Evolutionary conservation across 176 grass and related monocot genomes (phyloP).

Genomic region (Phragmites australis): DNA sequence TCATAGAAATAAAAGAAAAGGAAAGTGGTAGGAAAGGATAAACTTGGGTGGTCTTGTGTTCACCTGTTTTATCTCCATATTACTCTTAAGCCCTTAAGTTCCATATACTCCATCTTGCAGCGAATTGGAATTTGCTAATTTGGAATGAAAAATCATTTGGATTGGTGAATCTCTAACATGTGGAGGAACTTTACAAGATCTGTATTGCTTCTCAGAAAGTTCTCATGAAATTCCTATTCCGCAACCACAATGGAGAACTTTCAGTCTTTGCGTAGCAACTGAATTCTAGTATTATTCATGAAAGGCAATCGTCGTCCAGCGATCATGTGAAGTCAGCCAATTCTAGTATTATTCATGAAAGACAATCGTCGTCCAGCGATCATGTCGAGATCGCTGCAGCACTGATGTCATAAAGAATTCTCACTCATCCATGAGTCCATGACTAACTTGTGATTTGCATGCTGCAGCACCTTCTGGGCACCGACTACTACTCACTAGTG

Average conservation of each 20-base stretch:
- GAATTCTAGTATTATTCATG: neutral
- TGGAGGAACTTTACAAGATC: too few species aligned
- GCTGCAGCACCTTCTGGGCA: neutral
- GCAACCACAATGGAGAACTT: too few species aligned
- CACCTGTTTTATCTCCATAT: slow-evolving; percentile 8
- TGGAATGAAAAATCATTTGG: too few species aligned
- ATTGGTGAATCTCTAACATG: too few species aligned
- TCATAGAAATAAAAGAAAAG: neutral
- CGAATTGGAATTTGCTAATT: too few species aligned
- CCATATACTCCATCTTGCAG: neutral
- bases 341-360: neutral
- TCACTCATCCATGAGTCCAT: neutral
- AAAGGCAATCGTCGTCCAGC: too few species aligned
- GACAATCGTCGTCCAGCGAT: neutral
- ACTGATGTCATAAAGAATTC: slow-evolving; percentile 2
- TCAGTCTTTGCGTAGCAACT: neutral
- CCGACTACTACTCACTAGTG: neutral
- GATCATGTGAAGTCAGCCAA: neutral
- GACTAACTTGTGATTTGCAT: slow-evolving; percentile 7
- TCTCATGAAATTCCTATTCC: neutral
- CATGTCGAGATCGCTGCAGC: neutral
- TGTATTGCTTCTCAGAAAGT: neutral
- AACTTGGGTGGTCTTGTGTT: neutral
- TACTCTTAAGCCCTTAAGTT: too few species aligned
- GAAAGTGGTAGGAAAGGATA: neutral